phyloP scores from a whole-genome alignment of 306 rosid genomes.

The Prunus davidiana region DNA sequence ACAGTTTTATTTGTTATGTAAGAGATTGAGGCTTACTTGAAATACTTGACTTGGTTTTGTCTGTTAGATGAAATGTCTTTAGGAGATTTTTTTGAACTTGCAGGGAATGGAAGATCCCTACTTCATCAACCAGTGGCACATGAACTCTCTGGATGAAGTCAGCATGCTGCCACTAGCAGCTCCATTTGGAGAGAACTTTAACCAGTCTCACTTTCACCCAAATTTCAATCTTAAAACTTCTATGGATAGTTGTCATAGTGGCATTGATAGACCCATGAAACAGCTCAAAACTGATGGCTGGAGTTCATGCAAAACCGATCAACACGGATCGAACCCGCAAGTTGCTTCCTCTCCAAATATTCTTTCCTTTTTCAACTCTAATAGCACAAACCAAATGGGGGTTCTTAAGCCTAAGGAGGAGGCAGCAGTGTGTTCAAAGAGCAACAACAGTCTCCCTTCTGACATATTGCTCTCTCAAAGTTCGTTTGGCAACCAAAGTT shows the following conservation, averaged over 20 bases:
- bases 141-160: conserved; percentile 49
- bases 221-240: conserved; percentile 41
- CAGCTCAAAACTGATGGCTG: conserved; percentile 48
- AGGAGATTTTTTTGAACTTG: not conserved
- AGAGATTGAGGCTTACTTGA: not conserved
- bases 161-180: conserved; percentile 43
- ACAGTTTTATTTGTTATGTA: too few species aligned
- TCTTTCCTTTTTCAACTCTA: conserved; percentile 47
- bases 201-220: conserved; percentile 38
- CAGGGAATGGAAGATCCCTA: conserved; percentile 71
- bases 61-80: not conserved
- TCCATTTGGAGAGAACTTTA: conserved; percentile 60
- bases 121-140: conserved; percentile 58
- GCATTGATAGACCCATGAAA: conserved; percentile 44
- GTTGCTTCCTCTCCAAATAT: conserved; percentile 41
- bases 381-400: conserved; percentile 48
- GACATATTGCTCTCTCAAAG: conserved; percentile 49
- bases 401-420: conserved; percentile 65
- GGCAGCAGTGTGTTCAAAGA: conserved; percentile 32
- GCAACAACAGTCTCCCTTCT: conserved; percentile 31
- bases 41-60: not conserved
- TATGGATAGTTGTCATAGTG: conserved; percentile 34
- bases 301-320: conserved; percentile 37
- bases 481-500: conserved; percentile 39
- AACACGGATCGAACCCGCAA: conserved; percentile 37